These are phyloP conservation scores for Sutorius eximius DNA, from an alignment of 1,284 basidiomycete species.

Conservation along the genomic window DNA sequence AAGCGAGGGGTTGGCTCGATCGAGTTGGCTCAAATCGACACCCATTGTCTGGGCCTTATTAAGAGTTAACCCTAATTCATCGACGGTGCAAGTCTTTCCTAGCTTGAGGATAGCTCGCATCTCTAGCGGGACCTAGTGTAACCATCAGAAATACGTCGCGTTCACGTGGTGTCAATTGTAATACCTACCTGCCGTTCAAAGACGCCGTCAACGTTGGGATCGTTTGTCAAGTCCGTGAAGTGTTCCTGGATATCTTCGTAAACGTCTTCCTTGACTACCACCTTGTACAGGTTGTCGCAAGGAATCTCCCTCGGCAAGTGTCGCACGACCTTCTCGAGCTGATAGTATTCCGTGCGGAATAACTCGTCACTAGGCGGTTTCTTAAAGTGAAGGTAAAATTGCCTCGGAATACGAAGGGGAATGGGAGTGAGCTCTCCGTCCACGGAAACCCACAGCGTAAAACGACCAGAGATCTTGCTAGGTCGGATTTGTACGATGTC, in stretches of 20 bases:
- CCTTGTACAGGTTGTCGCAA: conserved; percentile 79
- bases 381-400: conserved; percentile 93
- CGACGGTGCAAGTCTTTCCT: conserved; percentile 80
- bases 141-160: conserved; percentile 8
- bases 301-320: conserved; percentile 82
- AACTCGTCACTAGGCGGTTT: conserved; percentile 56
- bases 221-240: conserved; percentile 90
- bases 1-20: conserved; percentile 57
- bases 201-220: conserved; percentile 93
- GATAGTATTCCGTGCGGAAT: conserved; percentile 73
- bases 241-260: conserved; percentile 87
- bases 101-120: conserved; percentile 83
- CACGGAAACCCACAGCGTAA: conserved; percentile 86
- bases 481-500: conserved; percentile 91
- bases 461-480: conserved; percentile 79
- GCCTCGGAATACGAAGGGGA: conserved; percentile 82
- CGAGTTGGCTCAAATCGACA: conserved; percentile 85
- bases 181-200: conserved; percentile 83
- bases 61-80: conserved; percentile 70
- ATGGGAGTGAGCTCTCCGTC: conserved; percentile 80
- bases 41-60: conserved; percentile 84
- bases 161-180: neutral
- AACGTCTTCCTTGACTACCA: conserved; percentile 82
- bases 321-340: conserved; percentile 71
- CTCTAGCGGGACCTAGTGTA: conserved; percentile 73